Conservation (phyloP, 1,139 yeast genomes). For the Hemisphaericaspora xylofermentans region DNA sequence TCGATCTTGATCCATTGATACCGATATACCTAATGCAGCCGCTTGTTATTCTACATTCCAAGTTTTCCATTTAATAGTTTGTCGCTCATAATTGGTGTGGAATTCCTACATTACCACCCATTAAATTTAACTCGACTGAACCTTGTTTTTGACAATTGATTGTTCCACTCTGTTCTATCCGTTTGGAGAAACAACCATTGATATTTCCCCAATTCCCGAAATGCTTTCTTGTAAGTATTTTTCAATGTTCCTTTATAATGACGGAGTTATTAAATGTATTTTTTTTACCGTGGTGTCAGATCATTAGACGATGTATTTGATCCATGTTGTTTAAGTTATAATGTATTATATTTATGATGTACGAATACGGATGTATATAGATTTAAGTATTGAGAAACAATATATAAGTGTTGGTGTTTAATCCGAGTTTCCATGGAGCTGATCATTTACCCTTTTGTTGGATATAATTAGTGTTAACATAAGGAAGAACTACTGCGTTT, state of each 20-base stretch:
- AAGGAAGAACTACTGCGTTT: too few relatives aligned
- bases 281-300: background rate
- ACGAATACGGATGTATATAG: background rate
- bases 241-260: background rate
- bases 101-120: constrained; percentile 1
- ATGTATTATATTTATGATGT: background rate
- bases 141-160: background rate
- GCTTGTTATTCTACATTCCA: too few relatives aligned
- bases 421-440: too few relatives aligned
- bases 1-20: too few relatives aligned
- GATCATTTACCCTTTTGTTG: too few relatives aligned
- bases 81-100: constrained; percentile 1
- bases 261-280: background rate
- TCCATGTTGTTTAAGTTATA: background rate
- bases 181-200: constrained; percentile 1
- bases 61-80: too few relatives aligned
- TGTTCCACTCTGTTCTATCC: background rate
- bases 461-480: too few relatives aligned
- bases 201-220: background rate
- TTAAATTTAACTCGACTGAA: background rate
- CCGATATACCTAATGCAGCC: too few relatives aligned
- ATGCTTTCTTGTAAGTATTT: background rate
- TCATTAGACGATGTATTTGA: background rate
- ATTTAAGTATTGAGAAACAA: background rate
- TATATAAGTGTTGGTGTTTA: background rate